phyloP scores from a whole-genome alignment of 495 filamentous ascomycete genomes.

The Neurospora africana region DNA sequence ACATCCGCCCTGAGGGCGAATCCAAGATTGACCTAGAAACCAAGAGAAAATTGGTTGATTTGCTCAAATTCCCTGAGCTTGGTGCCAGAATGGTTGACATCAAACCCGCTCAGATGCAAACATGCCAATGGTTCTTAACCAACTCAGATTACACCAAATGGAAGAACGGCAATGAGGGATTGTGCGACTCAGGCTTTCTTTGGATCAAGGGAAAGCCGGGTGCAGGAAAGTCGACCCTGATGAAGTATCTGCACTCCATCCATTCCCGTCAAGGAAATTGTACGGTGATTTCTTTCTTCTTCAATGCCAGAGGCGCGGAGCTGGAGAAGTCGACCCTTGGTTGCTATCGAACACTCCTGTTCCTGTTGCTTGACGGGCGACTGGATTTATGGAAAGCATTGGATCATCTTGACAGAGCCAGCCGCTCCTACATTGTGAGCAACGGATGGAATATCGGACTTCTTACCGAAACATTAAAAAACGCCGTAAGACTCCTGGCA shows the following conservation, averaged over 20 bases:
- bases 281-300: constrained; percentile 8
- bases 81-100: not conserved
- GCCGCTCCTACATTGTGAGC: not conserved
- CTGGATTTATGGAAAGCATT: constrained; percentile 12
- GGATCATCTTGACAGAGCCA: constrained; percentile 1
- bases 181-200: not conserved
- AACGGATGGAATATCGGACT: constrained; percentile 13
- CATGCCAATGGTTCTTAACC: not conserved
- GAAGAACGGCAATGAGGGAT: not conserved
- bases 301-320: constrained; percentile 16
- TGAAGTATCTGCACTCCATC: not conserved
- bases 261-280: not conserved
- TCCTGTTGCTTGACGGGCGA: constrained; percentile 16
- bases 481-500: constrained; percentile 8
- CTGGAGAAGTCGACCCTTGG: constrained; percentile 38
- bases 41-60: not conserved
- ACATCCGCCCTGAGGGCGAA: not conserved
- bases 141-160: not conserved
- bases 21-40: not conserved
- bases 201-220: constrained; percentile 3
- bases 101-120: not conserved
- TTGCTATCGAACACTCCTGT: constrained; percentile 41
- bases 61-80: not conserved
- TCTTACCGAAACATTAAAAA: constrained; percentile 15
- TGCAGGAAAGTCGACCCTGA: constrained; percentile 2